Percentiles rank a stretch among this genome's conserved stretches.
Evolutionary conservation across 192 early-diverging fungal species (phyloP).

Genomic region (Bifiguratus adelaidae): DNA sequence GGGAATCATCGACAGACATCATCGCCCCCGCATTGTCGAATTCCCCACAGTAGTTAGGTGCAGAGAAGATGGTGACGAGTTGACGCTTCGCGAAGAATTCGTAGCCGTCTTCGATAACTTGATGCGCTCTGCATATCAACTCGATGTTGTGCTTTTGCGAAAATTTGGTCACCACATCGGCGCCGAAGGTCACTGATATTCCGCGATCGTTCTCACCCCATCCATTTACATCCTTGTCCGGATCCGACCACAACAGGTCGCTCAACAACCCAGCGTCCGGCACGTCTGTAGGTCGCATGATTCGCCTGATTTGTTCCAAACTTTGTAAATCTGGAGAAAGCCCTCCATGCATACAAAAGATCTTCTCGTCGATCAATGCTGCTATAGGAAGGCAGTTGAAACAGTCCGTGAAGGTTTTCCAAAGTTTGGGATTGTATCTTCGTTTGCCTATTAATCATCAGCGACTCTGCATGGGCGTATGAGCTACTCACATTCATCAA

Average conservation of each 20-base stretch:
- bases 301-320: constrained; percentile 95
- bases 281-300: constrained; percentile 97
- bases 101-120: constrained; percentile 97
- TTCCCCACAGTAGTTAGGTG: constrained; percentile 97
- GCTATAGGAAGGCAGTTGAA: constrained; percentile 98
- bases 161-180: constrained; percentile 73
- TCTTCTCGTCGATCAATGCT: constrained; percentile 96
- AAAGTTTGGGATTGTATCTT: constrained; percentile 96
- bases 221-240: constrained; percentile 91
- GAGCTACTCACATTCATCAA: constrained; percentile 77
- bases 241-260: constrained; percentile 96
- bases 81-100: constrained; percentile 89
- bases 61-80: constrained; percentile 89
- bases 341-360: constrained; percentile 98
- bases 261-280: constrained; percentile 94
- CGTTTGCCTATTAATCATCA: constrained; percentile 59
- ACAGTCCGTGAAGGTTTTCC: constrained; percentile 99
- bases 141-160: constrained; percentile 96
- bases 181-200: constrained; percentile 92
- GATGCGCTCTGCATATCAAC: constrained; percentile 86
- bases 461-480: not conserved
- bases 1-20: constrained; percentile 84
- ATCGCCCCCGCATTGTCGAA: constrained; percentile 88
- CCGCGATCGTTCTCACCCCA: constrained; percentile 98
- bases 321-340: constrained; percentile 92